Evolutionary conservation across 208 protist genomes (phyloP), one percentile per base, ranked within the genome.

Genomic region (Acanthamoeba healyi): DNA sequence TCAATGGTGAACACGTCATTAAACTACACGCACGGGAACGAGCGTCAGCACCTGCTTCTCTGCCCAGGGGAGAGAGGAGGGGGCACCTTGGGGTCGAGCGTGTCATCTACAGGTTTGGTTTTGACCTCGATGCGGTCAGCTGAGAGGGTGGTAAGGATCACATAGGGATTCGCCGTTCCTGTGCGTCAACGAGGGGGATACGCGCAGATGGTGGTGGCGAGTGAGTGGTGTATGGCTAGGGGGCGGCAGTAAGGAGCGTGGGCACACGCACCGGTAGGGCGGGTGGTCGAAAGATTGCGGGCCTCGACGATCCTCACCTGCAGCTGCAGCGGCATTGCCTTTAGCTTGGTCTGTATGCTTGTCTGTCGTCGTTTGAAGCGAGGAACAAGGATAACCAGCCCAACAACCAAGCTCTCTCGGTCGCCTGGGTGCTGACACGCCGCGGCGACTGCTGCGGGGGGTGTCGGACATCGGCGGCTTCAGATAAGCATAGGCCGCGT

Each of bases 311-410:
- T 29, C 29, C 81, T 51, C 24, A 88, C 81, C 54, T 88, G 81
- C 14, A 88, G 36, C 81, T 88, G 81, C 12, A 88, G 54, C 5
- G 81, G 81, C 81, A 88, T 88, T 54, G n/a, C n/a, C n/a, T n/a
- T n/a, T n/a, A n/a, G n/a, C n/a, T n/a, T n/a, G n/a, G n/a, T n/a
- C n/a, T n/a, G n/a, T n/a, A n/a, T n/a, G n/a, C n/a, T n/a, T n/a
- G n/a, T n/a, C n/a, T n/a, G n/a, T n/a, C n/a, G n/a, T n/a, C n/a
- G n/a, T n/a, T n/a, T n/a, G n/a, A n/a, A n/a, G n/a, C n/a, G n/a
- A n/a, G n/a, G n/a, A n/a, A n/a, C n/a, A n/a, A n/a, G n/a, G n/a
- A n/a, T n/a, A n/a, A n/a, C n/a, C n/a, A n/a, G n/a, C n/a, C n/a
- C n/a, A n/a, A n/a, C n/a, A n/a, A n/a, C n/a, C n/a, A n/a, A n/a